Base-by-base conservation (phyloP, 768 basidiomycete genomes). In the Suillus brevipes region DNA sequence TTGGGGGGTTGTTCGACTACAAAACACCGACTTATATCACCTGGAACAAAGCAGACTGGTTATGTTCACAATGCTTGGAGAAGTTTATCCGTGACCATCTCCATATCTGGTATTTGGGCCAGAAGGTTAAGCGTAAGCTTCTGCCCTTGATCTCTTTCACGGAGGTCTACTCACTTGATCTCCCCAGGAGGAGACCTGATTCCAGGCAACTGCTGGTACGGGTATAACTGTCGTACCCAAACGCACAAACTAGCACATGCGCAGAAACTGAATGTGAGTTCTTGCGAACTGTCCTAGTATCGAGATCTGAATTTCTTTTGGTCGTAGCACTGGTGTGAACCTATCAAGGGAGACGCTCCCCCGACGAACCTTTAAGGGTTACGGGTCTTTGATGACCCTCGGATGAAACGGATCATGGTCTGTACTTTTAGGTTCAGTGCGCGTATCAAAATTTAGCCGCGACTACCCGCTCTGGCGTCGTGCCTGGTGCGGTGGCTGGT, bases 171-270 rank as follows among this genome's bases (percentile, higher is more conserved):
- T 55, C 23, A 28, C 52, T n/a, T 50, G 20, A 25, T 52, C 10
- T 13, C 20, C 14, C 14, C 34, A 67, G 65, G 40, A 25, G 64
- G 62, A 31, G 23, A 52, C 28, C 20, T 58, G 65, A 71, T 58
- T 34, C 60, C 50, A 4, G 70, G 73, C 42, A 70, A 78, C 42
- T 78, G 77, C 59, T 75, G 73, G 75, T 77, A 77, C 64, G 77
- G 77, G 18, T 78, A 75, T 60, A 66, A 74, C 25, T 78, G 77
- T 60, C 60, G 69, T 50, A 74, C 71, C 3, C 77, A 78, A 53
- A 72, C 61, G 12, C 69, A 74, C 31, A 72, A 50, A 8, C 7
- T 53, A 31, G 53, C 34, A 34, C 53, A 55, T 13, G 53, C 53
- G 20, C 31, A 55, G 53, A 36, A 55, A 55, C 20, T 55, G 53